Base-by-base conservation (phyloP, 805 yeast genomes). In the Helenozyma rhizophorensis region DNA sequence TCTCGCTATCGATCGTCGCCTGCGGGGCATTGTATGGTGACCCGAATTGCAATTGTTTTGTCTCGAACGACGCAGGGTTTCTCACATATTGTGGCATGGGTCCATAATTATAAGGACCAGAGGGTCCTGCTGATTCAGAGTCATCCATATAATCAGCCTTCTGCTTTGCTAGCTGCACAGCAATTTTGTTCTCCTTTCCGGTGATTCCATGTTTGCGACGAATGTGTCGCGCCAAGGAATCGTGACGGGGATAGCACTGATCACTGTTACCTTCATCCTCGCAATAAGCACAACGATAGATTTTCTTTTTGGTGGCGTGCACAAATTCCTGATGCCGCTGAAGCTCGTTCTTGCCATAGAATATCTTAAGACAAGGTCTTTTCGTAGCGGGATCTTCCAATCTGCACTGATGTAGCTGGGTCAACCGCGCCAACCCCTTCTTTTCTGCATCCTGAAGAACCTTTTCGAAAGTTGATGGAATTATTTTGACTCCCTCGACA, bases 281-380 rank as follows among this genome's bases (percentile, higher is more conserved):
- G 44, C 72, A 66, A 34, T 63, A 66, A 9, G 59, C 50, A 45
- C 72, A 66, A 36, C 60, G 58, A 48, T 60, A 66, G 10, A 65
- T 58, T 34, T 58, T 61, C 45, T 65, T 66, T 32, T 58, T 56
- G 14, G 70, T 62, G 9, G 71, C 72, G 47, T 66, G 72, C 14
- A 65, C 71, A 49, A 65, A 65, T 40, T 66, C 72, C 40, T 66
- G 70, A 46, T 66, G 72, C 36, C 71, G 46, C 23, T 62, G 50
- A 28, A 66, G 50, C 42, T 65, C 71, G 39, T 64, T 65, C 35
- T 62, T 65, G 11, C 72, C 72, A 39, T 66, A 64, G 31, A 66
- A 66, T 1, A 65, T 58, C 45, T 65, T 65, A 22, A 56, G 44
- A 37, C 72, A 66, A 21, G 61, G 57, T 19, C 48, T 42, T 15